Base-by-base conservation (phyloP, 2,329 filamentous ascomycete species). In the Trichoderma hamatum region DNA sequence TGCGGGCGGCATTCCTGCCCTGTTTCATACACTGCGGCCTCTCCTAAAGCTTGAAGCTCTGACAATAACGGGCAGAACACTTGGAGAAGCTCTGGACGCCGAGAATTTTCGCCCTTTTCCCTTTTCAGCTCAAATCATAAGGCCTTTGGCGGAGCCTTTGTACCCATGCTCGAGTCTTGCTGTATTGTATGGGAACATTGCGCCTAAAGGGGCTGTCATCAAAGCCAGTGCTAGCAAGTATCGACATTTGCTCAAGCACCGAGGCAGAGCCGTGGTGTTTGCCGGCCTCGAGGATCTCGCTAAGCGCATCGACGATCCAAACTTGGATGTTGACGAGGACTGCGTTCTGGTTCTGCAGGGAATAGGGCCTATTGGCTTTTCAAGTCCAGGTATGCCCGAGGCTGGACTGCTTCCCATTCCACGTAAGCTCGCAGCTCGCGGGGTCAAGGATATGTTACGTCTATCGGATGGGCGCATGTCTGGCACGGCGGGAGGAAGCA, bases 171-270 rank as follows among this genome's bases (percentile, higher is more conserved):
- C 94, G 0, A 92, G 95, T 70, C 85, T 97, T 4, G 91, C 94
- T 74, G 93, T 97, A 52, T 83, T 97, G 0, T 85, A 86, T 16
- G 94, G 94, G 0, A 97, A 97, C 74, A 85, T 97, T 0, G 92
- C 93, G 0, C 93, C 94, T 0, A 87, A 88, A 0, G 94, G 94
- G 9, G 92, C 94, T 0, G 92, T 97, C 0, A 92, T 94, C 69
- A 97, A 97, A 76, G 96, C 97, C 72, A 97, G 93, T 0, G 94
- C 94, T 0, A 83, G 81, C 10, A 97, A 97, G 76, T 89, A 97
- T 79, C 89, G 91, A 1, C 84, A 74, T 0, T 77, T 87, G 0
- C 78, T 87, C 0, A 71, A 73, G 9, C 84, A 87, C 69, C 78
- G 79, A 0, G 85, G 85, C 0, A 78, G 70, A 0, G 85, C 84